Percentiles rank a stretch among this genome's conserved stretches.
Conservation (phyloP, 1,284 basidiomycete genomes). For the Thecaphora frezii region DNA sequence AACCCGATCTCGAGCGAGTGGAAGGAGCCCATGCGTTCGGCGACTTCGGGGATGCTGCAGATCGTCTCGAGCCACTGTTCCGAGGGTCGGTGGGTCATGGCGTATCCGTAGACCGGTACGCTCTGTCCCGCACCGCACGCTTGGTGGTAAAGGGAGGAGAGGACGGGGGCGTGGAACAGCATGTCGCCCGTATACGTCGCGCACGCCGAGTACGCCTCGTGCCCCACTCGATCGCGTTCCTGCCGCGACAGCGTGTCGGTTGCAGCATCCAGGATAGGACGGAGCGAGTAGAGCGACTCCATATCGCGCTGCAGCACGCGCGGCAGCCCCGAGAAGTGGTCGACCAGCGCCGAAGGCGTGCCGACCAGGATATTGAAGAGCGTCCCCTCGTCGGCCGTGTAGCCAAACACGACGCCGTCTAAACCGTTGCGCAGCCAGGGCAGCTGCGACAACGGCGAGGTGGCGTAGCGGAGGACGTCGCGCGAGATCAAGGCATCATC, state of each 20-base stretch:
- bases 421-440: constrained; percentile 23
- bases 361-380: constrained; percentile 40
- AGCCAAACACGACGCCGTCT: constrained; percentile 25
- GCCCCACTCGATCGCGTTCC: not conserved
- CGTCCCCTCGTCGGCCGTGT: constrained; percentile 39
- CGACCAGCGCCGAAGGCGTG: constrained; percentile 15
- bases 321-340: constrained; percentile 17
- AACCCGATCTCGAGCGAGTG: constrained; percentile 36
- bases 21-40: constrained; percentile 22
- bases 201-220: constrained; percentile 25
- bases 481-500: constrained; percentile 28
- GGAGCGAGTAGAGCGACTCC: too few species aligned
- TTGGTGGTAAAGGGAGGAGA: constrained; percentile 17
- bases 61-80: constrained; percentile 14
- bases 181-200: constrained; percentile 39
- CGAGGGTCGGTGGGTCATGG: constrained; percentile 27
- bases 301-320: not conserved
- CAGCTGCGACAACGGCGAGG: constrained; percentile 10
- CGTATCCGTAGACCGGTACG: constrained; percentile 21
- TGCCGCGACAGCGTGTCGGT: too few species aligned
- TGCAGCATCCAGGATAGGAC: too few species aligned
- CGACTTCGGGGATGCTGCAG: constrained; percentile 20
- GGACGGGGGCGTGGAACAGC: constrained; percentile 32
- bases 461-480: constrained; percentile 12
- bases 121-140: not conserved